Conservation (phyloP, 2,329 filamentous ascomycete species). For the Penicillium fuscoglaucum region DNA sequence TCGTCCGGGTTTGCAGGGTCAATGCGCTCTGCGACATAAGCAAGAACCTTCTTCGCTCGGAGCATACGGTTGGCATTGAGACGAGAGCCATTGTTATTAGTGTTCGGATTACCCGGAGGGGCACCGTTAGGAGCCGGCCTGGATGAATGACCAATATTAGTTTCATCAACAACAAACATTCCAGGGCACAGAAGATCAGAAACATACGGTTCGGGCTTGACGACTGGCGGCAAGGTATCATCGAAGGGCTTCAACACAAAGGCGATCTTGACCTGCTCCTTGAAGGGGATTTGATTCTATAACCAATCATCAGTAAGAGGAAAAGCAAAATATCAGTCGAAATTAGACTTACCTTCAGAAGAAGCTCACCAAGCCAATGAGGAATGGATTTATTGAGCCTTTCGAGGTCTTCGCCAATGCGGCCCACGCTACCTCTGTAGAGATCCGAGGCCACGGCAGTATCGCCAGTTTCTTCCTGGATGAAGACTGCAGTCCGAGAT, state of each 20-base stretch:
- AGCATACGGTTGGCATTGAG: slow-evolving; percentile 97
- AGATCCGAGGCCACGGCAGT: slow-evolving; percentile 73
- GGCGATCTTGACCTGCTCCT: slow-evolving; percentile 95
- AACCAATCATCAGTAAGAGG: not conserved
- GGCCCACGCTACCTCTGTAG: slow-evolving; percentile 83
- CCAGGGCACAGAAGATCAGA: not conserved
- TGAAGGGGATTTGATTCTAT: slow-evolving; percentile 74
- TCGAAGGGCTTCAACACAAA: slow-evolving; percentile 85
- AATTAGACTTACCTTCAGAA: slow-evolving; percentile 63
- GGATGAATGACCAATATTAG: not conserved
- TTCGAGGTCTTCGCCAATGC: slow-evolving; percentile 74
- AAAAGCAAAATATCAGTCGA: not conserved
- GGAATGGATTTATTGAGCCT: slow-evolving; percentile 82
- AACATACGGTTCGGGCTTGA: slow-evolving; percentile 66
- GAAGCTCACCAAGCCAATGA: slow-evolving; percentile 86
- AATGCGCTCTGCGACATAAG: slow-evolving; percentile 89
- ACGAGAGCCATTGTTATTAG: slow-evolving; percentile 67
- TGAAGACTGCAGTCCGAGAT: slow-evolving; percentile 58
- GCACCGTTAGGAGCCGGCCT: slow-evolving; percentile 27
- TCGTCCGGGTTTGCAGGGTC: slow-evolving; percentile 66
- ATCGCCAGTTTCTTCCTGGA: slow-evolving; percentile 65
- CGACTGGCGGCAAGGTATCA: slow-evolving; percentile 71
- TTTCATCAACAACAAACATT: slow-evolving; percentile 2
- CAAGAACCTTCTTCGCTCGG: slow-evolving; percentile 87
- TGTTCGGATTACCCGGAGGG: slow-evolving; percentile 15